A percentile compares a stretch with the other conserved stretches of the same genome.
phyloP scores from a whole-genome alignment of 2,329 filamentous ascomycete species.

The Dichotomopilus funicola region DNA sequence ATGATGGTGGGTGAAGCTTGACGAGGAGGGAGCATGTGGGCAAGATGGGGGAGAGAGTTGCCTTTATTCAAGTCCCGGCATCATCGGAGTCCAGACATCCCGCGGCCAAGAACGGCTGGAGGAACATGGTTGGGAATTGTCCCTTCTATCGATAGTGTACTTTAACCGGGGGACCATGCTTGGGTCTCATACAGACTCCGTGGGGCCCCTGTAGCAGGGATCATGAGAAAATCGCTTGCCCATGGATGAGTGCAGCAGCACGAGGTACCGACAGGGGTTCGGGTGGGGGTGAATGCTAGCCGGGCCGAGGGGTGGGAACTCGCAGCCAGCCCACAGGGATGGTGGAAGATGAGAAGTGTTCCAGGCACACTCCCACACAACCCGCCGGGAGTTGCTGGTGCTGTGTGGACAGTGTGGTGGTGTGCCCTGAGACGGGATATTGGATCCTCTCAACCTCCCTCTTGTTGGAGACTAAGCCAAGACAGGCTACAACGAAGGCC shows the following conservation, averaged over 20 bases:
- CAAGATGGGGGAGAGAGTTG: conserved; percentile 15
- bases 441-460: background rate
- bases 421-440: background rate
- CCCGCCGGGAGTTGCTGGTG: no score
- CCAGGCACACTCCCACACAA: background rate
- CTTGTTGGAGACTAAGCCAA: no score
- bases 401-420: background rate
- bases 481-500: no score
- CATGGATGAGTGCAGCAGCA: conserved; percentile 2
- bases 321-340: conserved; percentile 16
- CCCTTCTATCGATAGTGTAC: conserved; percentile 2
- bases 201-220: conserved; percentile 1
- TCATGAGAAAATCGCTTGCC: conserved; percentile 12
- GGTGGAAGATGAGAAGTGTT: conserved; percentile 11
- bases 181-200: conserved; percentile 18
- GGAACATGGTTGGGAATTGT: no score
- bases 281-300: background rate
- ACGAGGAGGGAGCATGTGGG: conserved; percentile 1
- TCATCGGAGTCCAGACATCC: conserved; percentile 9
- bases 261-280: conserved; percentile 10
- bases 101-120: conserved; percentile 4
- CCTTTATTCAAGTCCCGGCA: conserved; percentile 24
- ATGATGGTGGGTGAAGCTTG: background rate
- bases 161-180: conserved; percentile 20
- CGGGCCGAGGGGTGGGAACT: background rate